These are phyloP conservation scores for Pseudohyphozyma bogoriensis DNA, from an alignment of 768 basidiomycete species.

Conservation along the genomic window DNA sequence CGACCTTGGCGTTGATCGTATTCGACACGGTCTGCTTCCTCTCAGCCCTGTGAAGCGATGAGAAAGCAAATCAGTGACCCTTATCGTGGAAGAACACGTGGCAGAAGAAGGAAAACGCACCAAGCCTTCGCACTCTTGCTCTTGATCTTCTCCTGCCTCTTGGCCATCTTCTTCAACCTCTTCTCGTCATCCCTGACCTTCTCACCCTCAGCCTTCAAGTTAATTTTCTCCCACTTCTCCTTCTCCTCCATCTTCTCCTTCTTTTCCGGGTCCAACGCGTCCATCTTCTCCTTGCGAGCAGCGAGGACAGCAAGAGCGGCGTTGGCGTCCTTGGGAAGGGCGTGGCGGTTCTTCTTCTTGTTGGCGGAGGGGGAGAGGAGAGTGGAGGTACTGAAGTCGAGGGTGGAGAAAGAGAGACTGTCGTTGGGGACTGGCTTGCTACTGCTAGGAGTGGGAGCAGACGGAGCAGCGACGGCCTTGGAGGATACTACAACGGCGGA, in stretches of 20 bases:
- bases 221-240: conserved; percentile 83
- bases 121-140: conserved; percentile 71
- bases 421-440: conserved; percentile 45
- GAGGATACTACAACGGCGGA: conserved; percentile 31
- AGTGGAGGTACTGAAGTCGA: conserved; percentile 45
- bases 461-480: conserved; percentile 35
- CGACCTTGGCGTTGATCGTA: conserved; percentile 72
- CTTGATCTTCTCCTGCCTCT: conserved; percentile 86
- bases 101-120: conserved; percentile 41
- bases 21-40: conserved; percentile 67
- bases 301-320: conserved; percentile 75
- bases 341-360: conserved; percentile 45
- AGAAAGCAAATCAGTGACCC: background rate
- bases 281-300: conserved; percentile 65
- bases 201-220: conserved; percentile 73
- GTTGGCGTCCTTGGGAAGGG: conserved; percentile 66
- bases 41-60: conserved; percentile 54
- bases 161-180: conserved; percentile 81
- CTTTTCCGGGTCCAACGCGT: conserved; percentile 68
- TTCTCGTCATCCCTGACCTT: conserved; percentile 82
- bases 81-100: no score
- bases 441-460: conserved; percentile 49
- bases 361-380: conserved; percentile 24
- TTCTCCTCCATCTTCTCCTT: conserved; percentile 67
- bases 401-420: conserved; percentile 53